Evolutionary conservation across 2,329 filamentous ascomycete species (phyloP).

Genomic region (Ophiostoma novo-ulmi): DNA sequence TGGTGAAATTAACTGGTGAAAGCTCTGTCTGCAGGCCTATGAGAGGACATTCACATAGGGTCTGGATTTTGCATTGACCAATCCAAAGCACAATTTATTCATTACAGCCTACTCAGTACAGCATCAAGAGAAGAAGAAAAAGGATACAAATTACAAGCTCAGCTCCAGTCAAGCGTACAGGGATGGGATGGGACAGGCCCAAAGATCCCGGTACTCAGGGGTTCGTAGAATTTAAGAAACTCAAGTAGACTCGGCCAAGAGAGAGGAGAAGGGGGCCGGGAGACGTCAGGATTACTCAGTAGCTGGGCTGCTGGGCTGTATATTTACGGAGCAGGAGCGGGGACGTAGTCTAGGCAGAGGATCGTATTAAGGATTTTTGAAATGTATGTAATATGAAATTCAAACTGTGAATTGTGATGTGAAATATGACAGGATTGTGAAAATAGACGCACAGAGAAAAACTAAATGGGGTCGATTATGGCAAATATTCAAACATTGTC

Average conservation of each 20-base stretch:
- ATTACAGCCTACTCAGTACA: background rate
- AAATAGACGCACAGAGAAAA: background rate
- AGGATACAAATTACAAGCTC: background rate
- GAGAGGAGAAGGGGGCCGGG: background rate
- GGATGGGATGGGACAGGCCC: conserved; percentile 1
- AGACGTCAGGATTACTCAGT: background rate
- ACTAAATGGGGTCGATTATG: background rate
- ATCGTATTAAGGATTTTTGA: background rate
- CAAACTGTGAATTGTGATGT: background rate
- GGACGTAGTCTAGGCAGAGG: background rate
- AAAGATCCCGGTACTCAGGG: conserved; percentile 2
- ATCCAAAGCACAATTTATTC: background rate
- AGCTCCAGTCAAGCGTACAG: background rate
- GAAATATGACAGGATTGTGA: background rate
- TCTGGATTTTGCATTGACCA: background rate
- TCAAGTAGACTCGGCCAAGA: background rate
- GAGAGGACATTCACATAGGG: too few species aligned
- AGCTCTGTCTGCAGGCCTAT: background rate
- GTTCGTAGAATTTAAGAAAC: conserved; percentile 5
- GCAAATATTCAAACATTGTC: background rate
- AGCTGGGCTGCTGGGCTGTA: background rate
- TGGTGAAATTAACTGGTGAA: background rate
- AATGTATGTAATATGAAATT: background rate
- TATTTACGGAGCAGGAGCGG: background rate
- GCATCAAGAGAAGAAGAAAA: background rate